These are phyloP conservation scores for Agapanthus africanus DNA, from an alignment of 106 monocot genomes.

Conservation along the genomic window DNA sequence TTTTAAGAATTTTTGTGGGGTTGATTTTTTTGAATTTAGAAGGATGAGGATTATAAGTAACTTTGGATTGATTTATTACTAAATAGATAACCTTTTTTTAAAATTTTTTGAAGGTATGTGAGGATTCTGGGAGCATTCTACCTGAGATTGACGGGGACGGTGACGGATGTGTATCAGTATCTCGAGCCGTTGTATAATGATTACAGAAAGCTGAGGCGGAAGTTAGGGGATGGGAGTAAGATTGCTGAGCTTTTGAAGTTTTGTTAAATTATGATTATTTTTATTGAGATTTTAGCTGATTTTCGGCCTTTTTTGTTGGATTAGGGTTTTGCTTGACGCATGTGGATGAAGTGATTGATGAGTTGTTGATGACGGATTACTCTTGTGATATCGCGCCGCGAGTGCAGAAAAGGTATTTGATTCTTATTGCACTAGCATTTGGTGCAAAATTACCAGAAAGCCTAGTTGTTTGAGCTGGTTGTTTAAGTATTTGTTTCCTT, in stretches of 20 bases:
- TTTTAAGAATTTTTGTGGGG: background rate
- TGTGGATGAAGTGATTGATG: constrained; percentile 92
- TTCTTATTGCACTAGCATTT: background rate
- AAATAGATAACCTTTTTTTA: background rate
- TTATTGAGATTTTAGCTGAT: background rate
- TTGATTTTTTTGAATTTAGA: too few relatives aligned
- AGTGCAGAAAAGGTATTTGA: constrained; percentile 61
- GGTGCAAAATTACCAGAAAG: background rate
- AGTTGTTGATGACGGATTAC: constrained; percentile 78
- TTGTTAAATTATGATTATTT: background rate
- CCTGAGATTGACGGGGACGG: constrained; percentile 66
- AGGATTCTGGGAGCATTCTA: constrained; percentile 85
- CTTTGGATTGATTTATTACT: too few relatives aligned
- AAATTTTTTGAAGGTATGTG: constrained; percentile 56
- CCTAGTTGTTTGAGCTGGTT: background rate
- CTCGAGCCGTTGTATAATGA: constrained; percentile 94
- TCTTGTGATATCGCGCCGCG: constrained; percentile 88
- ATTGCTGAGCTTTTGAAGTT: background rate
- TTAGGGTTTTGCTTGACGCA: constrained; percentile 64
- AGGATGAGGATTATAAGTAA: too few relatives aligned
- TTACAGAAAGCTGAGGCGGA: constrained; percentile 69
- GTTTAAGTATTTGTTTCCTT: background rate
- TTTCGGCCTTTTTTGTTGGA: background rate
- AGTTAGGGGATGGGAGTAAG: constrained; percentile 67
- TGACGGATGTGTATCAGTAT: constrained; percentile 88